phyloP scores from a whole-genome alignment of 2,329 filamentous ascomycete genomes.

The Sphaerulina vaccinii region DNA sequence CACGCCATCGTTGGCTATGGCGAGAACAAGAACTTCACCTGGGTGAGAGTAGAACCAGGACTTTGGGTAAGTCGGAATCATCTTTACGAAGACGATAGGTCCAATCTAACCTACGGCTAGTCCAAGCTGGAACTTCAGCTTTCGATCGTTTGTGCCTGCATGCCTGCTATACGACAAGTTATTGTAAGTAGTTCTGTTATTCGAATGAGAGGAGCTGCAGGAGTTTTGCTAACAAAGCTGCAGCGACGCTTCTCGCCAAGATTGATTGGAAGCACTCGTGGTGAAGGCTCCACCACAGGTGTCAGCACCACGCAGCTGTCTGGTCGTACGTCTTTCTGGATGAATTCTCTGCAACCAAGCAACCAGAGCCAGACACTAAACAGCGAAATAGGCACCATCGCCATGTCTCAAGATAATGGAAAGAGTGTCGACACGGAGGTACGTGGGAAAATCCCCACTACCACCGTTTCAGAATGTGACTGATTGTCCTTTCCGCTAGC shows the following conservation, averaged over 20 bases:
- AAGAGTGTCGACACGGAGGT: slow-evolving; percentile 14
- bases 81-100: not conserved
- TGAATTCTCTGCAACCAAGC: slow-evolving; percentile 8
- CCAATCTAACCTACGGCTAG: not conserved
- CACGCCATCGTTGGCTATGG: not conserved
- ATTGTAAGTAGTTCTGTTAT: slow-evolving; percentile 3
- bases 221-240: not conserved
- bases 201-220: not conserved
- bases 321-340: slow-evolving; percentile 17
- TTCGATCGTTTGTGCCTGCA: slow-evolving; percentile 18
- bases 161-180: slow-evolving; percentile 17
- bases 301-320: slow-evolving; percentile 8
- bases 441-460: slow-evolving; percentile 3
- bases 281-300: slow-evolving; percentile 1
- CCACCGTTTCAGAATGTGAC: not conserved
- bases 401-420: slow-evolving; percentile 7
- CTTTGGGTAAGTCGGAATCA: not conserved
- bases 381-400: slow-evolving; percentile 14
- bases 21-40: not conserved
- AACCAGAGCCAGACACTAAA: slow-evolving; percentile 7
- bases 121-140: slow-evolving; percentile 16
- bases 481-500: not conserved
- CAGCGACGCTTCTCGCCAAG: slow-evolving; percentile 16
- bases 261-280: slow-evolving; percentile 12
- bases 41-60: not conserved